A percentile compares a stretch with the other conserved stretches of the same genome.
Conservation (phyloP, 2,329 filamentous ascomycete species). For the Ophiostoma triangulosporum region DNA sequence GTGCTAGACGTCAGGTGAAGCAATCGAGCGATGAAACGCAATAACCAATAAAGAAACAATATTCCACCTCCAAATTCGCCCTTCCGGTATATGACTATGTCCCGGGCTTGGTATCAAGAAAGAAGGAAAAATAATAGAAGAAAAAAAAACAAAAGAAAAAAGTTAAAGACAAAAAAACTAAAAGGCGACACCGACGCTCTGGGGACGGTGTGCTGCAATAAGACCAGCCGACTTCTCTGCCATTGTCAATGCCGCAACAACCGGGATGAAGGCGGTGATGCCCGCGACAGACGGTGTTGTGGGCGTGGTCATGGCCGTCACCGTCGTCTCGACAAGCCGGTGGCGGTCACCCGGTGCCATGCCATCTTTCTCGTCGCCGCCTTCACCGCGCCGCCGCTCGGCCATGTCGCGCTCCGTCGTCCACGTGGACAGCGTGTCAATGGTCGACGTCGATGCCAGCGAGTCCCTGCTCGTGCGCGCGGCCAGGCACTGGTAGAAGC, state of each 20-base stretch:
- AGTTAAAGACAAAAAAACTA: slow-evolving; percentile 14
- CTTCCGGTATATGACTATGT: neutral
- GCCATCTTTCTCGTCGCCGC: slow-evolving; percentile 24
- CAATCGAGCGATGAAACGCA: neutral
- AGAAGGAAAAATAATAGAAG: neutral
- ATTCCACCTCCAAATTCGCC: neutral
- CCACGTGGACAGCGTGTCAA: slow-evolving; percentile 31
- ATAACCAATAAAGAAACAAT: neutral
- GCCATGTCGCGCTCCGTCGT: slow-evolving; percentile 28
- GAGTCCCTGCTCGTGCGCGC: slow-evolving; percentile 31
- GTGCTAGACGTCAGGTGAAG: neutral
- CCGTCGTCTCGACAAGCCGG: slow-evolving; percentile 23
- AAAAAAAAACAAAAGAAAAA: neutral
- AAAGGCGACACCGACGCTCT: slow-evolving; percentile 35
- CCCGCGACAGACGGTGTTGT: neutral
- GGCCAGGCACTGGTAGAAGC: slow-evolving; percentile 45
- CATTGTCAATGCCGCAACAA: neutral
- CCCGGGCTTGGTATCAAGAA: slow-evolving; percentile 7
- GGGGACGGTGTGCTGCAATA: slow-evolving; percentile 17
- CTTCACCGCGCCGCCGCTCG: slow-evolving; percentile 20
- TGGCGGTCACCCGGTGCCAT: slow-evolving; percentile 26
- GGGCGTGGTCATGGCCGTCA: slow-evolving; percentile 4
- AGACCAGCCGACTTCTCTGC: slow-evolving; percentile 2
- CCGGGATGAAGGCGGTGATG: neutral
- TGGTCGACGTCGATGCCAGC: slow-evolving; percentile 29